Conservation (phyloP, 2,329 filamentous ascomycete genomes). For the Colletotrichum gigasporum region DNA sequence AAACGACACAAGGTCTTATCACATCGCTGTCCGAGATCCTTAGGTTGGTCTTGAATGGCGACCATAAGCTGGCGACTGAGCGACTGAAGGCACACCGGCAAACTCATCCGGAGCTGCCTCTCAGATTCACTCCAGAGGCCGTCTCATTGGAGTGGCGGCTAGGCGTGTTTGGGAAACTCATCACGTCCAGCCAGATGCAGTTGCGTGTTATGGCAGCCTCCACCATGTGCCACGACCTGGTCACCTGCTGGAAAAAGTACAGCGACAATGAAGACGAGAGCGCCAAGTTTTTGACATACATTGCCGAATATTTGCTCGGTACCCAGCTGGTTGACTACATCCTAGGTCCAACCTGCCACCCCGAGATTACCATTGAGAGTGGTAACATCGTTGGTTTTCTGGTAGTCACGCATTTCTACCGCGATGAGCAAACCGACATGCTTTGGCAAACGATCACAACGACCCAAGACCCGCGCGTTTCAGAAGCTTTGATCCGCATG, state of each 20-base stretch:
- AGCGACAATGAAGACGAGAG: conserved; percentile 55
- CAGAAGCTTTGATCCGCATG: conserved; percentile 81
- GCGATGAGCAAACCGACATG: conserved; percentile 75
- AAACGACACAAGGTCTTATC: conserved; percentile 52
- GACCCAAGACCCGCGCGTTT: conserved; percentile 85
- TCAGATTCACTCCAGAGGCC: conserved; percentile 54
- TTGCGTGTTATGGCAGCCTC: conserved; percentile 82
- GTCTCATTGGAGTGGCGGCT: conserved; percentile 76
- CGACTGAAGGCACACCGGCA: conserved; percentile 43
- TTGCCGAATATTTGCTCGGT: conserved; percentile 74
- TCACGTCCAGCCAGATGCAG: conserved; percentile 90
- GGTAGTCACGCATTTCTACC: conserved; percentile 80
- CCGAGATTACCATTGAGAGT: conserved; percentile 84
- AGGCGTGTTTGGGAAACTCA: conserved; percentile 72
- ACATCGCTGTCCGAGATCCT: conserved; percentile 55
- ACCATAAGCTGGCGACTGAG: conserved; percentile 46
- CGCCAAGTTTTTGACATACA: conserved; percentile 66
- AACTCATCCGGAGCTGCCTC: conserved; percentile 48
- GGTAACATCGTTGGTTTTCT: conserved; percentile 89
- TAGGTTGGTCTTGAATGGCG: conserved; percentile 48
- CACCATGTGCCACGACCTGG: conserved; percentile 76
- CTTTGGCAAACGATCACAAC: conserved; percentile 86
- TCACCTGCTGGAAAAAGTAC: conserved; percentile 70
- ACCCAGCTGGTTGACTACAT: conserved; percentile 86
- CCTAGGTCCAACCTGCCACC: conserved; percentile 89